Base-by-base conservation (phyloP, 345 rosid species). In the Geranium rotundifolium region DNA sequence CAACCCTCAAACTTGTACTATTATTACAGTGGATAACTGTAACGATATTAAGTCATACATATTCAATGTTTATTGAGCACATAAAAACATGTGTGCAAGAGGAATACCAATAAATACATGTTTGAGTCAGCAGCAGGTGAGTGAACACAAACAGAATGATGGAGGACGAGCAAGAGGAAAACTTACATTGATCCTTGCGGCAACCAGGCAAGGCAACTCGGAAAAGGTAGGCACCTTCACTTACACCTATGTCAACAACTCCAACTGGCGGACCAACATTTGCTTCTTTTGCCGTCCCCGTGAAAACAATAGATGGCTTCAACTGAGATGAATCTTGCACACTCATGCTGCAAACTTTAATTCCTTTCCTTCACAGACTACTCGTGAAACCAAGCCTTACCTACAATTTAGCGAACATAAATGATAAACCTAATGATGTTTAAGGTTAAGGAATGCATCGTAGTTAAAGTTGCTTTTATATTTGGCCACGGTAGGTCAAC, bases 131-230 rank as follows among this genome's bases (percentile, higher is more conserved):
- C 52, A 66, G 46, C 10, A 49, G 49, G 6, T 30, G 27, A 46
- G 13, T 13, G 37, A 61, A 58, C 10, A 19, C 54, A 29, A 46
- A 20, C 54, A 41, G 4, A 56, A 12, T 4, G 52, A 14, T 46
- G 16, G 52, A 46, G 52, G 30, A 29, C 27, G 61, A 3, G 41
- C 50, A 63, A 23, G 27, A 23, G 27, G 46, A 60, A 60, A 20
- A 6, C 81, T 78, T 84, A 85, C 96, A 69, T 71, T 67, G 75
- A 65, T 81, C 75, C 49, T 71, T 85, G 63, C 68, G 72, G 23
- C 77, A 59, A 39, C 96, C 87, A 1, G 96, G 90, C 70, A 91
- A 69, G 34, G 83, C 74, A 65, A 91, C 82, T 55, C 93, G 70
- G 69, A 89, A 89, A 54, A 91, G 57, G 68, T 79, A 91, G n/a